Evolutionary conservation across 768 basidiomycete species (phyloP), one percentile per base, ranked within the genome.

Genomic region (Gloeostereum incarnatum): DNA sequence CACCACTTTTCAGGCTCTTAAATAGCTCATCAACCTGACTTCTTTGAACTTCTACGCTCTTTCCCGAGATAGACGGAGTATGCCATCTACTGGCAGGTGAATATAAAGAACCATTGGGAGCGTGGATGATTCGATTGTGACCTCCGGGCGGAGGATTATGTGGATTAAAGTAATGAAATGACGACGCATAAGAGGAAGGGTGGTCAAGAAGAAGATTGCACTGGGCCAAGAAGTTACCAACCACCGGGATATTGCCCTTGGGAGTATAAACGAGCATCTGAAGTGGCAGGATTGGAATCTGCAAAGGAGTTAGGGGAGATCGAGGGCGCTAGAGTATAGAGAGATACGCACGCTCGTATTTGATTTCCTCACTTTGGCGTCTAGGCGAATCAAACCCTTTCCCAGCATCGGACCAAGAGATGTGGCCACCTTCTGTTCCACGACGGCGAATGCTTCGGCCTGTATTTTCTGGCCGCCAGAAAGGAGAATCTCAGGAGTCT

Each of bases 11-110:
- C 49, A 98, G 52, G 48, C 73, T 90, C 62, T 84, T 83, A 66
- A 97, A 97, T 1, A 98, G 66, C 47, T 96, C 86, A 46, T 98
- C 93, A 10, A 97, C 83, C 53, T 97, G 93, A 55, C 78, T 84
- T 46, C 92, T 68, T 59, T 96, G 92, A 25, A 94, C 76, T 54
- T 96, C 92, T 5, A 93, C 79, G 43, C 78, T 88, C 61, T 88
- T 92, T 2, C 74, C 73, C 6, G 75, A 60, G 18, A 73, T 65
- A 10, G 63, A 59, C 19, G 75, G 68, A 9, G 75, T 66, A 35
- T 60, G 61, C 81, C 82, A 87, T 35, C 75, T 68, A 14, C 68
- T 66, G 19, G 61, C 61, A 26, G 62, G 59, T 11, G 51, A 45
- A 45, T 67, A 68, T 17, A 57, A 65, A 24, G 68, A 47, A 22